Percentiles rank a stretch among this genome's conserved stretches.
phyloP scores from a whole-genome alignment of 2,329 filamentous ascomycete genomes.

The Claviceps cyperi region DNA sequence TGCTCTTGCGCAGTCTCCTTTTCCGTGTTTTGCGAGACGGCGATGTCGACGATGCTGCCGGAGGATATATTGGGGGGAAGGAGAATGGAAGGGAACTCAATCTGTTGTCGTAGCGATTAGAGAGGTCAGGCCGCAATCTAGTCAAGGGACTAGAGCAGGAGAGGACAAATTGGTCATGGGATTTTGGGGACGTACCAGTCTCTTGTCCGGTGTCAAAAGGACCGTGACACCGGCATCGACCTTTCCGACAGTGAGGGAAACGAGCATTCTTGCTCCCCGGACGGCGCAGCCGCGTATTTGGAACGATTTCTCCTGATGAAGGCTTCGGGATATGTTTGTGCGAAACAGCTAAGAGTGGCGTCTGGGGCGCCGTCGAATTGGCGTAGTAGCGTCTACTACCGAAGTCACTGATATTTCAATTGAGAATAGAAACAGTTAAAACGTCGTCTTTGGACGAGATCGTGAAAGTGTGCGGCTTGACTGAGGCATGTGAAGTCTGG shows the following conservation, averaged over 20 bases:
- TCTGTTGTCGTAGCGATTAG: slow-evolving; percentile 40
- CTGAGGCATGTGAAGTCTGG: not conserved
- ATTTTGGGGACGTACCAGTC: slow-evolving; percentile 47
- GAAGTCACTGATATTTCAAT: not conserved
- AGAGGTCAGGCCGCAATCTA: not conserved
- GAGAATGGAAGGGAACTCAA: slow-evolving; percentile 96
- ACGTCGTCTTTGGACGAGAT: not conserved
- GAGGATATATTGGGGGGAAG: slow-evolving; percentile 90
- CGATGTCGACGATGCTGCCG: slow-evolving; percentile 95
- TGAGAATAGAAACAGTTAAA: not conserved
- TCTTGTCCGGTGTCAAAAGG: slow-evolving; percentile 89
- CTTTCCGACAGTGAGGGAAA: slow-evolving; percentile 97
- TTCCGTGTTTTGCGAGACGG: slow-evolving; percentile 70
- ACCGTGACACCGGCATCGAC: slow-evolving; percentile 98
- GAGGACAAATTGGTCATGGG: not conserved
- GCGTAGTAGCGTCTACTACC: not conserved
- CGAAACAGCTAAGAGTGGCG: not conserved
- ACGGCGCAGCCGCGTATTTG: not conserved
- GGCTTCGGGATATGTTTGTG: not conserved
- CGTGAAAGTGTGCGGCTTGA: not conserved
- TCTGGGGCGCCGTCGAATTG: not conserved
- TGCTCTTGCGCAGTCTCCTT: slow-evolving; percentile 64
- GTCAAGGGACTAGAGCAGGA: too few relatives aligned
- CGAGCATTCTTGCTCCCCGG: slow-evolving; percentile 53
- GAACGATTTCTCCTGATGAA: not conserved